Conservation (phyloP, 2,329 filamentous ascomycete genomes). For the Cordyceps pruinosa region DNA sequence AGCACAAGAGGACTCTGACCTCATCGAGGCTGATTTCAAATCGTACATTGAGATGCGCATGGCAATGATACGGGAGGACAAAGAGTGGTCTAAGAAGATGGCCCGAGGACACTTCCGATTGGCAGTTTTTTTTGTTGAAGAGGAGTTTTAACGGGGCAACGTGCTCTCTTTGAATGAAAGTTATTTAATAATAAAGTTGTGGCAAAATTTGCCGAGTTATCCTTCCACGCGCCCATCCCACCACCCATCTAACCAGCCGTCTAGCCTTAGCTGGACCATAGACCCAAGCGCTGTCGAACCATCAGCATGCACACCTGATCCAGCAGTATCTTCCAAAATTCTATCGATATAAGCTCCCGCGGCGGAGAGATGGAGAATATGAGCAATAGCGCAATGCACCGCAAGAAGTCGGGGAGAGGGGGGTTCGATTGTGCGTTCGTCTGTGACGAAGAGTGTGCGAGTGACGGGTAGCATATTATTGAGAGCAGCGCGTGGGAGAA, state of each 20-base stretch:
- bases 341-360: constrained; percentile 26
- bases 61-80: background rate
- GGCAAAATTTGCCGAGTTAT: background rate
- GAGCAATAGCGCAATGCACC: constrained; percentile 25
- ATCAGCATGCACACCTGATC: background rate
- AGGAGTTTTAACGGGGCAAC: background rate
- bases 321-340: constrained; percentile 45
- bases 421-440: constrained; percentile 23
- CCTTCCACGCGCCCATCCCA: background rate
- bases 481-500: constrained; percentile 11
- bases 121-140: background rate
- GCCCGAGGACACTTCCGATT: background rate
- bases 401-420: constrained; percentile 27
- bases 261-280: constrained; percentile 1
- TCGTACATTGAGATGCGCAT: background rate
- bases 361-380: constrained; percentile 27
- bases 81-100: background rate
- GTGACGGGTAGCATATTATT: constrained; percentile 21
- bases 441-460: constrained; percentile 23
- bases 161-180: background rate
- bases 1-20: background rate
- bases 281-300: background rate
- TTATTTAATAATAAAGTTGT: background rate
- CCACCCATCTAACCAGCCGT: background rate
- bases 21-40: background rate